These are phyloP conservation scores for Babesia caballi DNA, from an alignment of 169 alveolate species.

Conservation along the genomic window DNA sequence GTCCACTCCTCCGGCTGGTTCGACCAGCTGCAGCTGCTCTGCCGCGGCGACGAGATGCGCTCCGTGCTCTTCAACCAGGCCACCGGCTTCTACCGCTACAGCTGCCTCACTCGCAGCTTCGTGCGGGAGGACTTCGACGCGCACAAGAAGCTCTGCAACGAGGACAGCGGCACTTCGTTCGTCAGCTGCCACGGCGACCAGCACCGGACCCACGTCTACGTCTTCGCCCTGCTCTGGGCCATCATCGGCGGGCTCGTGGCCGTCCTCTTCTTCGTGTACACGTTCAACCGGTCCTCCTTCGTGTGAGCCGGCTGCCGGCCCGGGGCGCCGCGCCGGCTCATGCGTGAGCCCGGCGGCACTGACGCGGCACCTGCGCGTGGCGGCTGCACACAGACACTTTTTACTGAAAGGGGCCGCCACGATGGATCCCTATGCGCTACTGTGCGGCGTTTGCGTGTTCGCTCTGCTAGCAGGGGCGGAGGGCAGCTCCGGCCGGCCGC, in stretches of 20 bases:
- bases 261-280: constrained; percentile 2
- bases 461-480: neutral
- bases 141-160: constrained; percentile 51
- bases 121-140: constrained; percentile 65
- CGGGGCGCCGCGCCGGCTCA: neutral
- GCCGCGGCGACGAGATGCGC: constrained; percentile 49
- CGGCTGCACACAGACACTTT: neutral
- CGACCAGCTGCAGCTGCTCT: constrained; percentile 24
- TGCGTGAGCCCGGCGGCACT: neutral
- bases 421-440: neutral
- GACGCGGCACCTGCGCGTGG: neutral
- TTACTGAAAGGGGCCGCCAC: neutral
- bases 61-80: constrained; percentile 43
- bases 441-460: neutral
- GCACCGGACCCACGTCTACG: neutral
- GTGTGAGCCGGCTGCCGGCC: neutral
- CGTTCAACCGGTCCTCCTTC: constrained; percentile 12
- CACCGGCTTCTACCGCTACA: constrained; percentile 36
- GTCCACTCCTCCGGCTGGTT: constrained; percentile 38
- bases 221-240: neutral
- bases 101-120: constrained; percentile 44
- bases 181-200: constrained; percentile 50
- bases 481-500: neutral
- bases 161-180: constrained; percentile 44
- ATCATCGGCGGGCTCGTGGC: constrained; percentile 19